Evolutionary conservation across 176 grass and related monocot species (phyloP), one percentile per base, ranked within the genome.

Genomic region (Aegilops bicornis): DNA sequence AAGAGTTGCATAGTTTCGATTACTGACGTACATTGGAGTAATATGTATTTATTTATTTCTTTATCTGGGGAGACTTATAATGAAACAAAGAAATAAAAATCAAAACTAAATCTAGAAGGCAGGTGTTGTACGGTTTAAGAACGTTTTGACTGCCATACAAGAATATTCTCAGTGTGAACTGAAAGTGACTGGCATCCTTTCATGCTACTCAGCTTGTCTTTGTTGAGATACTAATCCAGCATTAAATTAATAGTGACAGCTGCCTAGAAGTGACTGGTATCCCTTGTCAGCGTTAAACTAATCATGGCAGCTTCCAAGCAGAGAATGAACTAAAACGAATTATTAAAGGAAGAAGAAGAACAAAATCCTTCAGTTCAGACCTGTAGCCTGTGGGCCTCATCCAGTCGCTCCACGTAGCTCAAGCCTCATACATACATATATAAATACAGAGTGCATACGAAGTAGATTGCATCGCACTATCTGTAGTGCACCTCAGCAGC

Each of bases 61-160:
- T 90, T 73, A 36, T 77, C 71, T 82, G 25, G 42, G 71, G 40
- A 78, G 64, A 23, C 63, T 76, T 75, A 69, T 63, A 61, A 31
- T 64, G 82, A 36, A 45, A 25, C 17, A 8, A 16, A 27, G 25
- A 48, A 10, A 7, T 15, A 9, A 9, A 48, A 75, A 19, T 3
- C 3, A 47, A 24, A 76, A 78, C 3, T 32, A 63, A 65, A 23
- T 83, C 52, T 72, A 30, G 30, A 69, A 37, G 7, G 13, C 22
- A 65, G 77, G 17, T 16, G 77, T 25, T 91, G 54, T 17, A 63
- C 77, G 78, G 22, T 88, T 82, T 88, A 82, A 82, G 52, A 25
- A 88, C 88, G 10, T 88, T 88, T 91, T 85, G 85, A 85, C 70
- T 78, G 86, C 63, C 82, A 77, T 91, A 82, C 64, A 29, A 73